These are phyloP conservation scores for Volvariella surrecta DNA, from an alignment of 1,284 basidiomycete genomes.

Conservation along the genomic window DNA sequence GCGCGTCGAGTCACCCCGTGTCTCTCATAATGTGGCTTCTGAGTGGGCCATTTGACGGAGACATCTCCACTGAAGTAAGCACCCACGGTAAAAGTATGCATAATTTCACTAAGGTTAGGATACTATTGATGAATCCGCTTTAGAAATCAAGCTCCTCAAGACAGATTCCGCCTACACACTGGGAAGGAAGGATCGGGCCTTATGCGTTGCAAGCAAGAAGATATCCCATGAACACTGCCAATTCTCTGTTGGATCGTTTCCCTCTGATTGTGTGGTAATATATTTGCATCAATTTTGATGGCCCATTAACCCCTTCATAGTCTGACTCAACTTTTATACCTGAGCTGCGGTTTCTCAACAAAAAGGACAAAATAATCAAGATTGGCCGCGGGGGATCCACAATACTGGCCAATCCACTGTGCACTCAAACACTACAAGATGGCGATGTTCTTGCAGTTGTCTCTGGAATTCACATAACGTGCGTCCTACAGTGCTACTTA, in stretches of 20 bases:
- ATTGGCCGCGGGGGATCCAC: constrained; percentile 24
- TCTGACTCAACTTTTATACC: constrained; percentile 29
- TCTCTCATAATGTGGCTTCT: constrained; percentile 38
- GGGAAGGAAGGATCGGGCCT: constrained; percentile 43
- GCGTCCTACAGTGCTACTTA: constrained; percentile 12
- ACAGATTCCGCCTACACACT: constrained; percentile 40
- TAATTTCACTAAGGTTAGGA: background rate
- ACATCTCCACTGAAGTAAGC: constrained; percentile 21
- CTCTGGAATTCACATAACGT: constrained; percentile 35
- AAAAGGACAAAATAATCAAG: constrained; percentile 33
- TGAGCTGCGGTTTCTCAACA: constrained; percentile 34
- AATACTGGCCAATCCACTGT: constrained; percentile 20
- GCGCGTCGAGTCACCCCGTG: background rate
- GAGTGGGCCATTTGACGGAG: constrained; percentile 42
- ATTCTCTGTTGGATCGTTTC: constrained; percentile 42
- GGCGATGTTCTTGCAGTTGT: constrained; percentile 45
- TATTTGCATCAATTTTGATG: constrained; percentile 1
- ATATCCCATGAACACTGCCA: constrained; percentile 51
- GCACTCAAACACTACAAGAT: constrained; percentile 29
- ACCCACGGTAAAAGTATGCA: background rate
- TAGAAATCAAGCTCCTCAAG: constrained; percentile 58
- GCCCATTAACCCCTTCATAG: constrained; percentile 16
- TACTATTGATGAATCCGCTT: background rate
- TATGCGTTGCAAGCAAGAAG: constrained; percentile 49
- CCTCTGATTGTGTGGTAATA: constrained; percentile 46